Conservation (phyloP, 1,284 basidiomycete species). For the Cutaneotrichosporon spelunceum region DNA sequence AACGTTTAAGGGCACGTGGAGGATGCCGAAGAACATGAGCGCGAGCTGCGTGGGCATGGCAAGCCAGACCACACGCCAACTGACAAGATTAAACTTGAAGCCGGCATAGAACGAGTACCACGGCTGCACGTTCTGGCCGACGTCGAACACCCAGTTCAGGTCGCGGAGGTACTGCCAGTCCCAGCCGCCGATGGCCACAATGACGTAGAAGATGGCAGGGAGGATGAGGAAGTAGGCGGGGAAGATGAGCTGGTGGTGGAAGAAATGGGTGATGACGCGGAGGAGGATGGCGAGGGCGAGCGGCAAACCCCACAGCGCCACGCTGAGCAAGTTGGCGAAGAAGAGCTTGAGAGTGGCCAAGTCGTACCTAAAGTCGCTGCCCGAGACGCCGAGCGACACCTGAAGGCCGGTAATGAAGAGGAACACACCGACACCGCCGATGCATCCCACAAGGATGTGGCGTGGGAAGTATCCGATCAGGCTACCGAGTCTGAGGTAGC, state of each 20-base stretch:
- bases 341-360: slow-evolving; percentile 60
- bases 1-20: slow-evolving; percentile 91
- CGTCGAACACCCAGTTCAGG: slow-evolving; percentile 86
- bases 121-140: slow-evolving; percentile 60
- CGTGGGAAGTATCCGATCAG: slow-evolving; percentile 95
- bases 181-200: slow-evolving; percentile 65
- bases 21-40: slow-evolving; percentile 58
- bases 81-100: slow-evolving; percentile 64
- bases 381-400: slow-evolving; percentile 76
- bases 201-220: slow-evolving; percentile 76
- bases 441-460: slow-evolving; percentile 92
- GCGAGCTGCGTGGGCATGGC: slow-evolving; percentile 62
- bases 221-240: slow-evolving; percentile 86
- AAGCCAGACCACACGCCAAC: slow-evolving; percentile 64
- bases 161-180: slow-evolving; percentile 63
- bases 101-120: slow-evolving; percentile 82
- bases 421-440: slow-evolving; percentile 94
- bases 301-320: slow-evolving; percentile 72
- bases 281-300: slow-evolving; percentile 73
- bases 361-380: slow-evolving; percentile 72
- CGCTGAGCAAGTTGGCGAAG: slow-evolving; percentile 60
- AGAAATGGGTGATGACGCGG: slow-evolving; percentile 73
- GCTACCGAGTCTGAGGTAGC: slow-evolving; percentile 74
- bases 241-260: slow-evolving; percentile 85
- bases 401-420: slow-evolving; percentile 82